A percentile compares a stretch with the other conserved stretches of the same genome.
Conservation (phyloP, 495 filamentous ascomycete genomes). For the Xylaria scruposa region DNA sequence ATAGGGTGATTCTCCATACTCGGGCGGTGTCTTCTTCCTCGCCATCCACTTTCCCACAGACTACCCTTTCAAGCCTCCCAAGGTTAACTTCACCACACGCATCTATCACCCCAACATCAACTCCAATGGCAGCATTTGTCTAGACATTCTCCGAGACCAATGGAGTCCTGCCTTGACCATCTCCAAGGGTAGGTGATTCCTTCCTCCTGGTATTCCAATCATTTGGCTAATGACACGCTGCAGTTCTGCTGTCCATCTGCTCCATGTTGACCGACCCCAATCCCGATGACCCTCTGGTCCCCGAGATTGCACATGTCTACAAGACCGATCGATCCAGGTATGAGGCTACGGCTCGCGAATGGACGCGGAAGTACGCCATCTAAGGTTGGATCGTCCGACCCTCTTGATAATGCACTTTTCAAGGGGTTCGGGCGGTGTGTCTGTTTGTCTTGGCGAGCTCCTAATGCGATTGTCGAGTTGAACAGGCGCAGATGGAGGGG, state of each 20-base stretch:
- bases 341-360: constrained; percentile 95
- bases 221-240: constrained; percentile 14
- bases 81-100: constrained; percentile 99
- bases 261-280: constrained; percentile 99
- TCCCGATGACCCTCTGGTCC: constrained; percentile 96
- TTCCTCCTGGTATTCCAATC: not conserved
- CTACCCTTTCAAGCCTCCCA: constrained; percentile 99
- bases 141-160: constrained; percentile 97
- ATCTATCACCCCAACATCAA: constrained; percentile 99
- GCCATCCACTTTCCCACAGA: constrained; percentile 99
- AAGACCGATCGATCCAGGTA: constrained; percentile 97
- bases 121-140: constrained; percentile 98
- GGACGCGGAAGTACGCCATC: constrained; percentile 99
- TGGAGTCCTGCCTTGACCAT: constrained; percentile 99
- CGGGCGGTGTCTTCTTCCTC: constrained; percentile 97
- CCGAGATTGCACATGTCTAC: constrained; percentile 99
- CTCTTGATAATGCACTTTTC: constrained; percentile 13
- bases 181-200: constrained; percentile 80
- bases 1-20: constrained; percentile 93
- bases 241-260: constrained; percentile 97
- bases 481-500: not conserved
- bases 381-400: constrained; percentile 42
- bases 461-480: not conserved
- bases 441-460: constrained; percentile 23
- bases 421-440: not conserved